Evolutionary conservation across 805 yeast genomes (phyloP).

Genomic region (Lachancea lanzarotensis): DNA sequence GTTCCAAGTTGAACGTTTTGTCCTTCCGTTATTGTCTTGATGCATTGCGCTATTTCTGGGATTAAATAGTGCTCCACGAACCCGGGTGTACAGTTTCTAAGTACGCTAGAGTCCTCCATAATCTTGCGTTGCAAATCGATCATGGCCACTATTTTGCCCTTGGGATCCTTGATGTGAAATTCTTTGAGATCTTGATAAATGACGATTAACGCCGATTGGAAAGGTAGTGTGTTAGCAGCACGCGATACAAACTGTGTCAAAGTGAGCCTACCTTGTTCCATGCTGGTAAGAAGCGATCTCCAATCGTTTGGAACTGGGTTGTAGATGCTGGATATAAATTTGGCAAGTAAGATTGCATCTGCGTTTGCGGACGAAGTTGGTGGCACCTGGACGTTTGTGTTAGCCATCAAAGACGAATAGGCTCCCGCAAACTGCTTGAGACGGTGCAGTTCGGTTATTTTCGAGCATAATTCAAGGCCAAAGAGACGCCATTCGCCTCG

Average conservation of each 20-base stretch:
- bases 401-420: neutral
- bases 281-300: conserved; percentile 20
- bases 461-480: conserved; percentile 58
- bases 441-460: conserved; percentile 44
- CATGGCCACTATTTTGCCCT: conserved; percentile 43
- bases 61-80: conserved; percentile 53
- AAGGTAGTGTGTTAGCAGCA: conserved; percentile 31
- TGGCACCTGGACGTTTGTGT: conserved; percentile 9
- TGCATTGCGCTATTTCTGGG: conserved; percentile 60
- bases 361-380: conserved; percentile 10
- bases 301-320: conserved; percentile 35
- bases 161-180: conserved; percentile 45
- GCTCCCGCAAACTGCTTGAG: conserved; percentile 9
- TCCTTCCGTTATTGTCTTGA: conserved; percentile 15
- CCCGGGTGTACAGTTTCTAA: conserved; percentile 40
- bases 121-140: conserved; percentile 24
- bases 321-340: conserved; percentile 37
- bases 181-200: conserved; percentile 51
- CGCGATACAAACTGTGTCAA: conserved; percentile 32
- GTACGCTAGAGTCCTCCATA: conserved; percentile 34
- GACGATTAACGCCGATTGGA: conserved; percentile 38
- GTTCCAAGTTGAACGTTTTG: conserved; percentile 8
- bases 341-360: conserved; percentile 26
- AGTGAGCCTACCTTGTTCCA: conserved; percentile 19
- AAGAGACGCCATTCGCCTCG: conserved; percentile 80